Conservation (phyloP, 495 filamentous ascomycete genomes). For the Poronia punctata region DNA sequence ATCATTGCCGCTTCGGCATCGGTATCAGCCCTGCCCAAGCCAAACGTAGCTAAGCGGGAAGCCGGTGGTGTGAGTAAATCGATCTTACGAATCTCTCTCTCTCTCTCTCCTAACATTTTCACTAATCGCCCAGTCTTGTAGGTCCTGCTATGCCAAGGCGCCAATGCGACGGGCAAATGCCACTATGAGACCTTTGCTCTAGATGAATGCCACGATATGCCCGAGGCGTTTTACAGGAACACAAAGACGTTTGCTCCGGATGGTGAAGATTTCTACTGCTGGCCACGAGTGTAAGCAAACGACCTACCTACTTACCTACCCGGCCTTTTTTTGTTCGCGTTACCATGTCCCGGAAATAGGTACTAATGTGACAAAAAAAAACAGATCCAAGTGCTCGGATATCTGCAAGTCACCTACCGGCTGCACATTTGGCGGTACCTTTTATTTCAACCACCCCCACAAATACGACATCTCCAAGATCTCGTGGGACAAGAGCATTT, state of each 20-base stretch:
- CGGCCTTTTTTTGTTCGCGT: neutral
- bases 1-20: slow-evolving; percentile 12
- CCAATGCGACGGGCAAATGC: slow-evolving; percentile 34
- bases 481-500: slow-evolving; percentile 28
- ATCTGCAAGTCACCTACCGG: slow-evolving; percentile 39
- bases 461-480: slow-evolving; percentile 32
- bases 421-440: slow-evolving; percentile 34
- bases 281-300: slow-evolving; percentile 24
- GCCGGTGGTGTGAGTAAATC: slow-evolving; percentile 26
- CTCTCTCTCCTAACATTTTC: neutral
- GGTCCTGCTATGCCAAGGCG: slow-evolving; percentile 36
- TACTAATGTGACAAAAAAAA: slow-evolving; percentile 6
- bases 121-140: slow-evolving; percentile 8
- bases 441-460: slow-evolving; percentile 26
- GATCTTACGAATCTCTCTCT: neutral
- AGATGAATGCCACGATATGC: slow-evolving; percentile 31
- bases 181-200: slow-evolving; percentile 29
- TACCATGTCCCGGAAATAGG: neutral
- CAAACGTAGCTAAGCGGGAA: slow-evolving; percentile 18
- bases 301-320: neutral
- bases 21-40: slow-evolving; percentile 11
- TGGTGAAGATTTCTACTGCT: slow-evolving; percentile 34
- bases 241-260: slow-evolving; percentile 36
- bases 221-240: slow-evolving; percentile 22
- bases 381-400: slow-evolving; percentile 24